Percentiles rank a stretch among this genome's conserved stretches.
phyloP scores from a whole-genome alignment of 345 rosid genomes.

The Camelina sativa region DNA sequence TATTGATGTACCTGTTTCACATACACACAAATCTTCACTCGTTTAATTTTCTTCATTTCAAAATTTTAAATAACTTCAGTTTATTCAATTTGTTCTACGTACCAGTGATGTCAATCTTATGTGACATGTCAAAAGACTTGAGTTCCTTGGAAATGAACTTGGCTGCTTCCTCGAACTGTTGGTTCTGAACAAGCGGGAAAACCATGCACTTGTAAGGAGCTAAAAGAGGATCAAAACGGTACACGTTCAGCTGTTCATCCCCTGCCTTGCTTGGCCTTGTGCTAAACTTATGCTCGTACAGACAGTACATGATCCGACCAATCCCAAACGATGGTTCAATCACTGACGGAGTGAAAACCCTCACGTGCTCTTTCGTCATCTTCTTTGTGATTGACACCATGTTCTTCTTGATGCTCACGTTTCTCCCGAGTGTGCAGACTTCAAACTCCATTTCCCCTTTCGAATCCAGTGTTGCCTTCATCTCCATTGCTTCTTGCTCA shows the following conservation, averaged over 20 bases:
- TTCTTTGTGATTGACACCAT: slow-evolving; percentile 94
- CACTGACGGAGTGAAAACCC: slow-evolving; percentile 91
- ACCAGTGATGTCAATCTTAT: slow-evolving; percentile 95
- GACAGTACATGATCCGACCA: slow-evolving; percentile 92
- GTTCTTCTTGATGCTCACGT: slow-evolving; percentile 66
- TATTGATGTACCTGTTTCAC: slow-evolving; percentile 74
- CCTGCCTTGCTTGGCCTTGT: slow-evolving; percentile 88
- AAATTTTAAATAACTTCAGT: not conserved
- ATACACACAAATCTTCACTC: not conserved
- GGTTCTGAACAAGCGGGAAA: slow-evolving; percentile 90
- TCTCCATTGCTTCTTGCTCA: slow-evolving; percentile 86
- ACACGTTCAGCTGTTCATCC: slow-evolving; percentile 81
- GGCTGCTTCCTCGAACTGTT: slow-evolving; percentile 77
- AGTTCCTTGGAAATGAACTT: slow-evolving; percentile 71
- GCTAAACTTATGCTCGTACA: slow-evolving; percentile 88
- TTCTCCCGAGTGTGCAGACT: slow-evolving; percentile 74
- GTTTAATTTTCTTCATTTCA: not conserved
- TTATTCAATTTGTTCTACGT: not conserved
- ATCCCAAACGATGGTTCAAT: slow-evolving; percentile 96
- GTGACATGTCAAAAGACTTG: slow-evolving; percentile 78
- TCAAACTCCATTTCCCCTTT: slow-evolving; percentile 85
- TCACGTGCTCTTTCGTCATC: slow-evolving; percentile 84
- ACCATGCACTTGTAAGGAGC: slow-evolving; percentile 96
- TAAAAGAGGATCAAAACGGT: slow-evolving; percentile 89
- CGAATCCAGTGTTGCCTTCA: slow-evolving; percentile 76